phyloP scores from a whole-genome alignment of 2,329 filamentous ascomycete species.

The Colletotrichum sp. region DNA sequence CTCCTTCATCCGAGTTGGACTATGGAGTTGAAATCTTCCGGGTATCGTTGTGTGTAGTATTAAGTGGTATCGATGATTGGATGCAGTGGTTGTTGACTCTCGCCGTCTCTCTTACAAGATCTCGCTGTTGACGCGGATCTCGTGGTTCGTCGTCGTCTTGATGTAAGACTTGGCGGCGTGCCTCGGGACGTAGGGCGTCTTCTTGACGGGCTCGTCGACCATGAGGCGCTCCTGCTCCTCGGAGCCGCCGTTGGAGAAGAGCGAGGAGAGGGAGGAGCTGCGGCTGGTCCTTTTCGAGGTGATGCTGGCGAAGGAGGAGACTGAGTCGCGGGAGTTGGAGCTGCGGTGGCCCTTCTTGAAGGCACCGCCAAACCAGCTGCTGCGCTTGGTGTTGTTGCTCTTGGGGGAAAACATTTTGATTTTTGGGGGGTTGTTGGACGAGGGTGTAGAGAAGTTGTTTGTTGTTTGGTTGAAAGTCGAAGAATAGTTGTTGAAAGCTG shows the following conservation, averaged over 20 bases:
- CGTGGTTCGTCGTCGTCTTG: constrained; percentile 42
- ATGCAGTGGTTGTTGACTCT: background rate
- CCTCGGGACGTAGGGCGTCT: constrained; percentile 31
- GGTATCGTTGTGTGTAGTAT: background rate
- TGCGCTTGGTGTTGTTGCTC: background rate
- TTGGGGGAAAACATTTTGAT: constrained; percentile 6
- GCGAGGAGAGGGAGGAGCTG: background rate
- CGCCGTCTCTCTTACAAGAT: constrained; percentile 22
- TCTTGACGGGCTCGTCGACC: background rate
- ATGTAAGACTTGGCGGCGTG: constrained; percentile 46
- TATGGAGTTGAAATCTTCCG: background rate
- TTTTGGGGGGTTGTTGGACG: constrained; percentile 1
- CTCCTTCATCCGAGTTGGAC: background rate
- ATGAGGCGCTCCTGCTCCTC: constrained; percentile 15
- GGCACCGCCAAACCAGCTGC: constrained; percentile 7
- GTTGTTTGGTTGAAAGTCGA: background rate
- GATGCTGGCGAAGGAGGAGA: background rate
- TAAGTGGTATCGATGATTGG: background rate
- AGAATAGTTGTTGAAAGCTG: background rate
- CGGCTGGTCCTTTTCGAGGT: background rate
- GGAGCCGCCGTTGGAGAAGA: background rate
- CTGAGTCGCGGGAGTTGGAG: constrained; percentile 3
- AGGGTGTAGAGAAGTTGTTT: background rate
- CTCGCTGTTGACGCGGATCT: constrained; percentile 41
- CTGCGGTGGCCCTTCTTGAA: constrained; percentile 9